Evolutionary conservation across 1,139 yeast species (phyloP), one percentile per base, ranked within the genome.

Genomic region (Trichomonascaceae sp.): DNA sequence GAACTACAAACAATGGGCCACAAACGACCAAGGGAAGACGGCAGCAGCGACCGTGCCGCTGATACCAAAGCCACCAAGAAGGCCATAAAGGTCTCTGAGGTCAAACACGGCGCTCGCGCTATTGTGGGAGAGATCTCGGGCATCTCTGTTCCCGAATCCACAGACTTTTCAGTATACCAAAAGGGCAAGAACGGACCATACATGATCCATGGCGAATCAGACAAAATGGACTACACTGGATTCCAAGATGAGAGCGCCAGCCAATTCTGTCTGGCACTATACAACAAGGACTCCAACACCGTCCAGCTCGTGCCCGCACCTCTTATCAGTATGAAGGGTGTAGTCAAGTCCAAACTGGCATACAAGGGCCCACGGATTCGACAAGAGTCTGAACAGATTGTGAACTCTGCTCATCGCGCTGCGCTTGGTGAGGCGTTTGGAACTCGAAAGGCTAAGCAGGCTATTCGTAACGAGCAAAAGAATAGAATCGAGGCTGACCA

Each of bases 351-450:
- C 29, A 43, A 43, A 37, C 48, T 50, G 34, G 32, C 38, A 11
- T 29, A 66, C 79, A 13, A 71, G 67, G 55, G 85, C 2, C 92
- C 89, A 23, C 59, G 65, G 17, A 65, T 80, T 39, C 73, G 67
- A 56, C 52, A 48, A 30, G 42, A 42, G 22, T 6, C 11, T 20
- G 23, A 20, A 20, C 46, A 48, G 34, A 47, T 45, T 15, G 28
- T 25, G 74, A 76, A 40, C 45, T 57, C 65, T 28, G 63, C 65
- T 11, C 82, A 80, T 59, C 70, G 94, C 54, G 80, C 71, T 43
- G 81, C 82, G 3, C 68, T 89, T 50, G 98, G 98, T 52, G 89
- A 84, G 58, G 92, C 93, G 2, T 89, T 89, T 47, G 99, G 99
- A 69, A 87, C 98, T 41, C 84, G 82, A 61, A 87, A 77, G 60